Evolutionary conservation across 495 filamentous ascomycete species (phyloP).

Genomic region (Pyrenopolyporus hunteri): DNA sequence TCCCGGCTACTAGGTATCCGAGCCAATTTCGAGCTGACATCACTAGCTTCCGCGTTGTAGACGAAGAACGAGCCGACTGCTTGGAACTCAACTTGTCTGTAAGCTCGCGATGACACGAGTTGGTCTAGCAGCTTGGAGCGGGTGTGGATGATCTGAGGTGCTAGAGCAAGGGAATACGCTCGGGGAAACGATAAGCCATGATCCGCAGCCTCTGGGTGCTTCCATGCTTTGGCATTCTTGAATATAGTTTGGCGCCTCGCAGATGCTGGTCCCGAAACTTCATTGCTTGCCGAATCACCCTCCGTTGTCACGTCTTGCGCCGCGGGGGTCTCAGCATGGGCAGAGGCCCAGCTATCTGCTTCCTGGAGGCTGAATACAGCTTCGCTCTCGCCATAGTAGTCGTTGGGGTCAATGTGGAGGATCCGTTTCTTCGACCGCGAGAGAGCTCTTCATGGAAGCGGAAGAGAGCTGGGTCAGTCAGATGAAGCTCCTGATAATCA

Average conservation of each 20-base stretch:
- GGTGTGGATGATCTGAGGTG: constrained; percentile 87
- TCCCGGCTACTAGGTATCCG: constrained; percentile 84
- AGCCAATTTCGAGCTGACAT: constrained; percentile 47
- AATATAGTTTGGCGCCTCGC: constrained; percentile 15
- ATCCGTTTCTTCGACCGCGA: constrained; percentile 91
- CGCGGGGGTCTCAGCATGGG: constrained; percentile 14
- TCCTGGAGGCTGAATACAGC: constrained; percentile 89
- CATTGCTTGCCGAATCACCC: not conserved
- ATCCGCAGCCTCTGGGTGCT: constrained; percentile 32
- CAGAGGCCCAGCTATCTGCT: constrained; percentile 70
- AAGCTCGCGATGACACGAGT: constrained; percentile 85
- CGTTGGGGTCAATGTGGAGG: constrained; percentile 85
- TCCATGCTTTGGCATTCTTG: constrained; percentile 38
- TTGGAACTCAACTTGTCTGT: constrained; percentile 88
- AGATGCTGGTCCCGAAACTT: not conserved
- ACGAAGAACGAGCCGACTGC: constrained; percentile 96
- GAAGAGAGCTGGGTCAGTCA: constrained; percentile 68
- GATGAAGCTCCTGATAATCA: constrained; percentile 43
- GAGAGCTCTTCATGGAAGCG: constrained; percentile 75
- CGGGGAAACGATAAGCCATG: constrained; percentile 67
- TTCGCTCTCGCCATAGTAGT: constrained; percentile 85
- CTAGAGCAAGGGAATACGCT: constrained; percentile 81
- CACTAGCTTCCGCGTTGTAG: constrained; percentile 49
- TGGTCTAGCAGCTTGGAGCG: constrained; percentile 75
- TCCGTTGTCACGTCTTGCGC: not conserved